A percentile compares a stretch with the other conserved stretches of the same genome.
Evolutionary conservation across 352 stramenopile genomes (phyloP).

Genomic region (Halophytophthora polymorphica): DNA sequence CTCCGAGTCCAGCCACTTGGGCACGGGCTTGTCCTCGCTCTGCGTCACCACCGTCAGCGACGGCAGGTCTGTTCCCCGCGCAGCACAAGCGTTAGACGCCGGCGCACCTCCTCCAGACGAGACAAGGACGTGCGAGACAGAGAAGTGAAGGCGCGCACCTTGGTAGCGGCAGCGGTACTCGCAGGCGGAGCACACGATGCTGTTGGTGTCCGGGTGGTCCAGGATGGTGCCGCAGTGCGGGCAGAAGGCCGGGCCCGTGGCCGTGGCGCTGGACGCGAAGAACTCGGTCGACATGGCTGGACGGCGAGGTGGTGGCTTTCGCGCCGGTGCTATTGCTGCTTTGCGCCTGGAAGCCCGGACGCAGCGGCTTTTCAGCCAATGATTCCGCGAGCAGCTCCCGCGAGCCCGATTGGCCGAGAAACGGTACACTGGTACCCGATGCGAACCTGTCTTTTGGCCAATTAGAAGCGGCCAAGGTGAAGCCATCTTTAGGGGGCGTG

Average conservation of each 20-base stretch:
- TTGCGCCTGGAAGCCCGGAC: background rate
- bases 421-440: too few species aligned
- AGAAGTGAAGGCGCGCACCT: conserved; percentile 30
- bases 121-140: background rate
- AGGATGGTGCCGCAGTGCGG: conserved; percentile 87
- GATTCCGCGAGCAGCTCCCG: conserved; percentile 6
- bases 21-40: conserved; percentile 72
- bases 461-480: too few species aligned
- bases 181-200: conserved; percentile 84
- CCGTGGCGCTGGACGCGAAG: conserved; percentile 54
- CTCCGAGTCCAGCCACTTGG: conserved; percentile 79
- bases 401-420: background rate
- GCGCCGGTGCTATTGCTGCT: conserved; percentile 7
- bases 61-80: conserved; percentile 81
- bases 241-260: conserved; percentile 82
- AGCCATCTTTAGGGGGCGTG: too few species aligned
- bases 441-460: too few species aligned
- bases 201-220: conserved; percentile 84
- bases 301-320: conserved; percentile 8
- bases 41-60: conserved; percentile 71
- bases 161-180: conserved; percentile 84
- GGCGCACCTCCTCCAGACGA: background rate
- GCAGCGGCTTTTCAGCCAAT: conserved; percentile 19
- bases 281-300: conserved; percentile 52
- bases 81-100: too few species aligned